Evolutionary conservation across 345 rosid species (phyloP).

Genomic region (Hibiscus syriacus): DNA sequence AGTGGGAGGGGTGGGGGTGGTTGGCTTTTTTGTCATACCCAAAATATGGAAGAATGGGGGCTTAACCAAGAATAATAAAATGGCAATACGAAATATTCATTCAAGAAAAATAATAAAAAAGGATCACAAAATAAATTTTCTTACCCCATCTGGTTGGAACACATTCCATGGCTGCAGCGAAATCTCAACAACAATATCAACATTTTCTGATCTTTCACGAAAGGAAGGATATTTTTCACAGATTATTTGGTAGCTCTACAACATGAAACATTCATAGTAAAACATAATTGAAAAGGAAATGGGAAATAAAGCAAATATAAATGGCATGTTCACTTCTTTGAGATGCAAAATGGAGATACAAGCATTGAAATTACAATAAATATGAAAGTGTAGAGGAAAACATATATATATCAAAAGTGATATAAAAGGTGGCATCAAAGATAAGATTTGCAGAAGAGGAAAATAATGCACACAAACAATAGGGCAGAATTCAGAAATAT

Average conservation of each 20-base stretch:
- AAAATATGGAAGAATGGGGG: not conserved
- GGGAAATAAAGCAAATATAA: not conserved
- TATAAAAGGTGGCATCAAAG: not conserved
- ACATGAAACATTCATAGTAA: slow-evolving; percentile 18
- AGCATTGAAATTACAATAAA: not conserved
- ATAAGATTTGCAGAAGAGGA: not conserved
- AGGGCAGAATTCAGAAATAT: not conserved
- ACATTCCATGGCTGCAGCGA: slow-evolving; percentile 99
- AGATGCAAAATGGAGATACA: not conserved
- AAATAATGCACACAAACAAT: not conserved
- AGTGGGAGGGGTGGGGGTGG: not conserved
- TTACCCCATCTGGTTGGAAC: slow-evolving; percentile 91
- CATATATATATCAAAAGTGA: not conserved
- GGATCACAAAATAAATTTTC: not conserved
- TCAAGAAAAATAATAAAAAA: not conserved
- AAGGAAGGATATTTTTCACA: slow-evolving; percentile 91
- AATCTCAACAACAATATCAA: slow-evolving; percentile 89
- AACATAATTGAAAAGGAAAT: not conserved
- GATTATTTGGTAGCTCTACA: slow-evolving; percentile 75
- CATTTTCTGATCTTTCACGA: slow-evolving; percentile 94
- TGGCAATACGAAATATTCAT: not conserved
- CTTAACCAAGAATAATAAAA: not conserved
- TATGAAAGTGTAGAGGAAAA: not conserved
- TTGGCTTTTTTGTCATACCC: not conserved
- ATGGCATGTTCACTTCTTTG: not conserved